Evolutionary conservation across 2,329 filamentous ascomycete genomes (phyloP).

Genomic region (Cercospora sp.): DNA sequence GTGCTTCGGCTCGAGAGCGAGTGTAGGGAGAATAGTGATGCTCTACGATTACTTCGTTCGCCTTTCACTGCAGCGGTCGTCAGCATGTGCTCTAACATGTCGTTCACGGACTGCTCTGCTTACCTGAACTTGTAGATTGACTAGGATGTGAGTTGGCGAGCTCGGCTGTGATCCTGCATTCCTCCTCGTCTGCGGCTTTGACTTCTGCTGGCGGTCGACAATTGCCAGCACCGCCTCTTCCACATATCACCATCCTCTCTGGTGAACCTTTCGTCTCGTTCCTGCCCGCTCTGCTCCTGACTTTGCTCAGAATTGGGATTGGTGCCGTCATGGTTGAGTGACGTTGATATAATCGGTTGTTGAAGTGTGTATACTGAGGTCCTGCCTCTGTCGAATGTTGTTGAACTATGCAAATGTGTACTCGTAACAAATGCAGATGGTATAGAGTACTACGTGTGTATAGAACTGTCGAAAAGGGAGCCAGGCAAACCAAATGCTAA

Average conservation of each 20-base stretch:
- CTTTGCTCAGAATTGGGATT: constrained; percentile 11
- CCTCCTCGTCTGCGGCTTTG: constrained; percentile 16
- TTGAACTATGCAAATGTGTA: background rate
- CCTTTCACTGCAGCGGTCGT: background rate
- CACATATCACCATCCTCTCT: constrained; percentile 20
- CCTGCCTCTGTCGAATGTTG: background rate
- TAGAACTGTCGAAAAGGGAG: background rate
- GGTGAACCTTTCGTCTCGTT: background rate
- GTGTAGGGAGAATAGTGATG: constrained; percentile 5
- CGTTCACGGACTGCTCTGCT: background rate
- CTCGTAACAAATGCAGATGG: background rate
- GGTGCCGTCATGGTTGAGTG: constrained; percentile 12
- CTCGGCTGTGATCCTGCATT: constrained; percentile 20
- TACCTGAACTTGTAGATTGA: constrained; percentile 11
- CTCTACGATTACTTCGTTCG: background rate
- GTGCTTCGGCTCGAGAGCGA: constrained; percentile 3
- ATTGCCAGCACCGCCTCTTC: constrained; percentile 28
- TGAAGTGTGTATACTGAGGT: constrained; percentile 3
- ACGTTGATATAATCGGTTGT: background rate
- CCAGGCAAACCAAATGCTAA: background rate
- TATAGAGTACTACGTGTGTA: background rate
- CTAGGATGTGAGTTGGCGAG: constrained; percentile 9
- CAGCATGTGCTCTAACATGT: background rate
- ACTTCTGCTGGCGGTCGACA: constrained; percentile 16
- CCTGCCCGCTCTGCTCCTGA: constrained; percentile 1